Evolutionary conservation across 441 rosid species (phyloP).

Genomic region (Jatropha multifida): DNA sequence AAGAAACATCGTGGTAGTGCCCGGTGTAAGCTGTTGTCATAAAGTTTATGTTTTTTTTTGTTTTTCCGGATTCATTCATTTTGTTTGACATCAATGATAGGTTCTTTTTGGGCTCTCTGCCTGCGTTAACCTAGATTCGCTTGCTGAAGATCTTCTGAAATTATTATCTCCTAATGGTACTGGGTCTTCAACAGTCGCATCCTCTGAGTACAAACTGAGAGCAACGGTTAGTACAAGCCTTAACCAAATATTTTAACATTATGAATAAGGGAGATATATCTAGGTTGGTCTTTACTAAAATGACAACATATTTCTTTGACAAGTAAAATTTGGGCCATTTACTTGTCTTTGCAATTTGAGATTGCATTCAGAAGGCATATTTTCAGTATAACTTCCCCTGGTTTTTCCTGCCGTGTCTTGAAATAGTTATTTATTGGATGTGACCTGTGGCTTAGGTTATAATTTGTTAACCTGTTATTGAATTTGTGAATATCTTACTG

Average conservation of each 20-base stretch:
- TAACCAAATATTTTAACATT: background rate
- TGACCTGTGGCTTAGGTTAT: background rate
- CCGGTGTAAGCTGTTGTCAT: background rate
- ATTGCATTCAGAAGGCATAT: background rate
- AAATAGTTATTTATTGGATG: background rate
- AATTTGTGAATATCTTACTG: constrained; percentile 1
- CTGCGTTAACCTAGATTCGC: constrained; percentile 43
- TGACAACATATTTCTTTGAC: background rate
- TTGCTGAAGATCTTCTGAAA: constrained; percentile 48
- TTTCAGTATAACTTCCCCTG: background rate
- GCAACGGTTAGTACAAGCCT: constrained; percentile 50
- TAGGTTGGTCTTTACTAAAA: background rate
- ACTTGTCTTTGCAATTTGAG: background rate
- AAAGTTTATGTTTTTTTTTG: background rate
- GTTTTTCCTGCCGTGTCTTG: background rate
- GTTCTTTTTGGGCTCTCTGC: constrained; percentile 64
- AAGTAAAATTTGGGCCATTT: background rate
- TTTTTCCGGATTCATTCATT: background rate
- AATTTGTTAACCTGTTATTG: background rate
- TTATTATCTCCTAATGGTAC: constrained; percentile 34
- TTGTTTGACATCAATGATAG: constrained; percentile 25
- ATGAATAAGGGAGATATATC: background rate
- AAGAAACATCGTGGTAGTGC: background rate
- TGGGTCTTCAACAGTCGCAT: constrained; percentile 46
- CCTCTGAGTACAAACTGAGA: constrained; percentile 71